phyloP scores from a whole-genome alignment of 371 early-diverging fungal species.

The Haplosporangium sp. region DNA sequence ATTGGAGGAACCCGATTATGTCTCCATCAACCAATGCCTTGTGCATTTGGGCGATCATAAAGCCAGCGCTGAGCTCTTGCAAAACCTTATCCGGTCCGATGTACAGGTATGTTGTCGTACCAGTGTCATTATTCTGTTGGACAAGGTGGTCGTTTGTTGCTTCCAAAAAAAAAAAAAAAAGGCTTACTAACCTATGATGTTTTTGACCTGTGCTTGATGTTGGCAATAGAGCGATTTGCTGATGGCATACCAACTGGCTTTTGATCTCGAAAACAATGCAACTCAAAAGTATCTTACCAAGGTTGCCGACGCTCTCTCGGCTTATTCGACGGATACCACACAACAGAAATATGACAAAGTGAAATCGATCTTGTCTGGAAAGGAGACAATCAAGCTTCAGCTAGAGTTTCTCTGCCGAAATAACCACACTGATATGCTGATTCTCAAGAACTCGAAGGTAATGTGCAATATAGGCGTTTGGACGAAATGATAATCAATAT shows the following conservation, averaged over 20 bases:
- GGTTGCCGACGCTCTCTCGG: constrained; percentile 73
- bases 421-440: constrained; percentile 94
- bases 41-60: constrained; percentile 86
- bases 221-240: constrained; percentile 62
- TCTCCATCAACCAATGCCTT: constrained; percentile 90
- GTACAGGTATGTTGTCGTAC: constrained; percentile 58
- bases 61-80: constrained; percentile 79
- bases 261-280: constrained; percentile 95
- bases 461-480: no score
- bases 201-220: no score
- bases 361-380: constrained; percentile 86
- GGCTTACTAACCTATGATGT: no score
- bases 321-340: constrained; percentile 22
- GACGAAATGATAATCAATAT: no score
- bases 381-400: constrained; percentile 87
- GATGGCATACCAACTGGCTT: constrained; percentile 96
- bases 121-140: no score
- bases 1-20: constrained; percentile 87
- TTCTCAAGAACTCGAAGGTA: constrained; percentile 93
- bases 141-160: no score
- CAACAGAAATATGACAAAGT: constrained; percentile 64
- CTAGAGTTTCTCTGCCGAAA: constrained; percentile 95
- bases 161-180: no score
- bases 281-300: constrained; percentile 92
- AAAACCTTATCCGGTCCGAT: constrained; percentile 67